Percentiles rank a stretch among this genome's conserved stretches.
Evolutionary conservation across 2,329 filamentous ascomycete genomes (phyloP).

Genomic region (Trichocomaceae sp.): DNA sequence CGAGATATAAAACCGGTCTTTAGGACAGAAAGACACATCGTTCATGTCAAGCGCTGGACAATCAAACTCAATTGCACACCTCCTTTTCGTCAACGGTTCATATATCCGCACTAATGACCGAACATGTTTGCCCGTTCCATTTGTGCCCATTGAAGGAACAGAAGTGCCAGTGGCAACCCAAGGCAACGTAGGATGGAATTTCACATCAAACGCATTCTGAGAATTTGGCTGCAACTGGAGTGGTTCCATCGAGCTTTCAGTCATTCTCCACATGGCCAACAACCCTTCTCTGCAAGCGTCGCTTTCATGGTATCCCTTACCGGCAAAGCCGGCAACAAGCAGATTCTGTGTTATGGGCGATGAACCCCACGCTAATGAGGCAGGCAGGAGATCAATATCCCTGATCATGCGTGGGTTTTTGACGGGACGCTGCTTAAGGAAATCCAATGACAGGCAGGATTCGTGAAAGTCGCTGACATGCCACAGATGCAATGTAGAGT

Average conservation of each 20-base stretch:
- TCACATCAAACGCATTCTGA: conserved; percentile 52
- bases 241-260: conserved; percentile 28
- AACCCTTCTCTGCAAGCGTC: conserved; percentile 42
- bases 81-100: conserved; percentile 33
- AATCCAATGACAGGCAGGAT: conserved; percentile 23
- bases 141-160: conserved; percentile 21
- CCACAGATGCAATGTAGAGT: conserved; percentile 33
- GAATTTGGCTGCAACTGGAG: conserved; percentile 42
- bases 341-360: conserved; percentile 32
- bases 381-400: conserved; percentile 35
- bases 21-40: conserved; percentile 48
- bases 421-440: conserved; percentile 17
- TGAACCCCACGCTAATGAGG: conserved; percentile 45
- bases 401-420: conserved; percentile 17
- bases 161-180: conserved; percentile 51
- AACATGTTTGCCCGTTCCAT: conserved; percentile 29
- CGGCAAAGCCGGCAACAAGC: conserved; percentile 51
- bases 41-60: conserved; percentile 58
- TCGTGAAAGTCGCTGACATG: conserved; percentile 15
- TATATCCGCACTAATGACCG: conserved; percentile 51
- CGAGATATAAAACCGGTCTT: conserved; percentile 45
- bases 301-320: conserved; percentile 27
- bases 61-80: conserved; percentile 42
- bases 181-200: conserved; percentile 48
- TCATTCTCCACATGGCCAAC: conserved; percentile 49